Evolutionary conservation across 345 rosid species (phyloP).

Genomic region (Salix dunnii): DNA sequence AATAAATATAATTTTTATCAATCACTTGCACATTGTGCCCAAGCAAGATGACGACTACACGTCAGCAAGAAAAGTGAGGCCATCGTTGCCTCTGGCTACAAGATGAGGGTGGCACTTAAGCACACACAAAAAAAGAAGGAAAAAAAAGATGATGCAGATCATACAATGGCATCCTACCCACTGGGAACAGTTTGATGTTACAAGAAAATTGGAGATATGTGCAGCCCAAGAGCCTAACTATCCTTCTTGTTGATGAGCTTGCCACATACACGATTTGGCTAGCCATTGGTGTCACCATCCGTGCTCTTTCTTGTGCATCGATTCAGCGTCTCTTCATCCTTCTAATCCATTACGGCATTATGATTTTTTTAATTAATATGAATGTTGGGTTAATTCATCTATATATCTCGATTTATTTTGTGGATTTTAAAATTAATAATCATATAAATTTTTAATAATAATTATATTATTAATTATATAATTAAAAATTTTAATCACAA

Average conservation of each 20-base stretch:
- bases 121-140: not conserved
- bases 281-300: slow-evolving; percentile 12
- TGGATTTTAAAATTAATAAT: no score
- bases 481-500: no score
- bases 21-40: not conserved
- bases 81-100: not conserved
- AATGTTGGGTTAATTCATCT: no score
- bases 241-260: slow-evolving; percentile 16
- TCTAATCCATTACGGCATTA: not conserved
- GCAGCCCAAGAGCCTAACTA: not conserved
- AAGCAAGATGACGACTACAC: not conserved
- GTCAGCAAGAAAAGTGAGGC: slow-evolving; percentile 4
- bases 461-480: no score
- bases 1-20: not conserved
- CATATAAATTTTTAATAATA: no score
- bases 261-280: slow-evolving; percentile 8
- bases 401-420: no score
- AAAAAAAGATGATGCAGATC: not conserved
- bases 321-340: slow-evolving; percentile 3
- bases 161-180: not conserved
- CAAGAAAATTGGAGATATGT: not conserved
- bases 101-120: slow-evolving; percentile 11
- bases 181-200: not conserved
- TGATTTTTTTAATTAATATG: no score
- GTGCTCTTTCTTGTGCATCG: not conserved